Base-by-base conservation (phyloP, 495 filamentous ascomycete species). In the Trichoderma reesei region DNA sequence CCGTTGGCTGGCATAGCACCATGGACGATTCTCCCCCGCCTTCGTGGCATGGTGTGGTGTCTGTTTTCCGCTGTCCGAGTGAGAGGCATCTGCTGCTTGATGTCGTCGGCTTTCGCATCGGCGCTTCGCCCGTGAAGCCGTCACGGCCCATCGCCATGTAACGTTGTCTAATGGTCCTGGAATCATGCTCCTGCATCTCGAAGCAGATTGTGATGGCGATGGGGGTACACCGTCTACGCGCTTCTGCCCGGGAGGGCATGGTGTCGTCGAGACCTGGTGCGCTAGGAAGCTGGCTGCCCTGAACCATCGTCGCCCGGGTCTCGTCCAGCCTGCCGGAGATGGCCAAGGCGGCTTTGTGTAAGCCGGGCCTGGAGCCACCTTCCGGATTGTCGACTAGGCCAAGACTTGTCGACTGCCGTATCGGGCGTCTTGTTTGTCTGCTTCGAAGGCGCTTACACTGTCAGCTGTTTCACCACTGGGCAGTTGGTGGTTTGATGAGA, bases 331-430 rank as follows among this genome's bases (percentile, higher is more conserved):
- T 56, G 3, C 1, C 26, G 16, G 16, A 48, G 8, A 16, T n/a
- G 44, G 44, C n/a, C 44, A 48, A 18, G 14, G 1, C 51, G 31
- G 20, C 3, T 10, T 7, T 34, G 51, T 20, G 7, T 8, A 6
- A 33, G 51, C 51, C 51, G 31, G 20, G 26, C 31, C 51, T 56
- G 51, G 51, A 56, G 51, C 51, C 18, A 56, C 51, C 51, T 56
- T 56, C 51, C 51, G 51, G 51, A 56, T 56, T 56, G 13, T 56
- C 31, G 20, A 31, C 31, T 56, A 56, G 51, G 26, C 20, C 16
- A 33, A 34, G 9, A 33, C 16, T 48, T 48, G 16, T 56, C 10
- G 51, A 56, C 51, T 56, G 51, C 51, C 31, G 51, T 31, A 56
- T 33, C 18, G 11, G 51, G 51, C 18, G 37, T 9, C 9, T 34